These are phyloP conservation scores for Blastobotrys attinorum DNA, from an alignment of 805 yeast genomes.

Conservation along the genomic window DNA sequence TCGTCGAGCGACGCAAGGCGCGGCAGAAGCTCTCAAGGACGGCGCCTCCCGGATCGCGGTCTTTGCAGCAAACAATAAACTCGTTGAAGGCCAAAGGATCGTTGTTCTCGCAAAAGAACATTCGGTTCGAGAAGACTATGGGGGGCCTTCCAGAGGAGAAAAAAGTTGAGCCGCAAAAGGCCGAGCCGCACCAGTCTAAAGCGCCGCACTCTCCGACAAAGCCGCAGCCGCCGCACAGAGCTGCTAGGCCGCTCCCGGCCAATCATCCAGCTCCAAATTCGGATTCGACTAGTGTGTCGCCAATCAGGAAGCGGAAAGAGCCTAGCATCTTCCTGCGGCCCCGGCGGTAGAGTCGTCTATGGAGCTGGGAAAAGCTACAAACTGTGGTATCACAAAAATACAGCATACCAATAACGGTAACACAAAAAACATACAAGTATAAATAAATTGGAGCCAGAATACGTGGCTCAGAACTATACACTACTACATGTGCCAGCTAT, in stretches of 20 bases:
- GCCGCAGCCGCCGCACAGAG: not conserved
- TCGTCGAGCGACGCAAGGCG: slow-evolving; percentile 11
- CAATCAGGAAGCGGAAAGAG: not conserved
- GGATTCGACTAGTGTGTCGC: not conserved
- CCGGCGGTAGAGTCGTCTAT: not conserved
- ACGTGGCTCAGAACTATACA: too few relatives aligned
- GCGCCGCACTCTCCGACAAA: not conserved
- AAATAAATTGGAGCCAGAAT: too few relatives aligned
- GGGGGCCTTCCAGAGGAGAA: not conserved
- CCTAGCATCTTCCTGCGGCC: slow-evolving; percentile 1
- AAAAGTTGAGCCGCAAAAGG: too few relatives aligned
- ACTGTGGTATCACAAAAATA: too few relatives aligned
- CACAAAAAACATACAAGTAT: too few relatives aligned
- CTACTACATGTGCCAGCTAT: not conserved
- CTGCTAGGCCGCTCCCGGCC: not conserved
- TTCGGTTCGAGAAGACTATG: slow-evolving; percentile 10
- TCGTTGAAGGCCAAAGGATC: slow-evolving; percentile 15
- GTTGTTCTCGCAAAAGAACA: slow-evolving; percentile 16
- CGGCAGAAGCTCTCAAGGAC: slow-evolving; percentile 6
- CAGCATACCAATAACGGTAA: too few relatives aligned
- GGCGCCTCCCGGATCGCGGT: slow-evolving; percentile 15
- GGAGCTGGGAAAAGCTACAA: not conserved
- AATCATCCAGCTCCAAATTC: too few relatives aligned
- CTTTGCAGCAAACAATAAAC: slow-evolving; percentile 16
- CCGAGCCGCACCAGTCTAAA: too few relatives aligned